Base-by-base conservation (phyloP, 163 green algal species). In the Coccomyxa subellipsoidea region DNA sequence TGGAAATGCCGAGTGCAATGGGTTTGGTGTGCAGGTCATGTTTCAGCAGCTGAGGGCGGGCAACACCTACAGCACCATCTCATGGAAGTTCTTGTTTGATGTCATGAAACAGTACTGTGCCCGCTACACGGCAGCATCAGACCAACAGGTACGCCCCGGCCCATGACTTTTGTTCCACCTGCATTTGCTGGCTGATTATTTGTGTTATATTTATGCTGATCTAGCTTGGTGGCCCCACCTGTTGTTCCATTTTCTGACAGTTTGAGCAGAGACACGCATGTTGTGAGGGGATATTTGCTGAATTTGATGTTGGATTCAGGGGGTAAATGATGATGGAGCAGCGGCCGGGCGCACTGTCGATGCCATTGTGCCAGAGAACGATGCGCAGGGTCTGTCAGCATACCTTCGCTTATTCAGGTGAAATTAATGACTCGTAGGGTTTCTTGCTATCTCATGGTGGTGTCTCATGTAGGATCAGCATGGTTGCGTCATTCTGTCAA, bases 371-470 rank as follows among this genome's bases (percentile, higher is more conserved):
- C 88, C 88, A 29, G 77, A 87, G 4, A 83, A 87, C 39, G 92
- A 95, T 80, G 89, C 86, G 25, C 82, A 86, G 78, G 92, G 90
- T 31, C 77, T 96, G 37, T 88, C 89, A 32, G 90, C 92, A 18
- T 96, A 94, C 85, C 80, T 95, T 3, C 53, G 76, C 34, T 85
- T 96, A 36, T 90, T 96, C 40, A 85, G 35, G 88, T 90, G 80
- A 59, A 59, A 2, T 59, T 8, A 2, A 59, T 59, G 0, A 27
- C 23, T 12, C 47, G 21, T 18, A 27, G 47, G 40, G 10, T 10
- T 23, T 8, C 8, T 18, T 59, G 47, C 47, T n/a, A n/a, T n/a
- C n/a, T n/a, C n/a, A n/a, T n/a, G n/a, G n/a, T n/a, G n/a, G n/a
- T n/a, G n/a, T n/a, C n/a, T n/a, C n/a, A n/a, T n/a, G n/a, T n/a